Evolutionary conservation across 495 filamentous ascomycete species (phyloP).

Genomic region (Sporormia fimetaria): DNA sequence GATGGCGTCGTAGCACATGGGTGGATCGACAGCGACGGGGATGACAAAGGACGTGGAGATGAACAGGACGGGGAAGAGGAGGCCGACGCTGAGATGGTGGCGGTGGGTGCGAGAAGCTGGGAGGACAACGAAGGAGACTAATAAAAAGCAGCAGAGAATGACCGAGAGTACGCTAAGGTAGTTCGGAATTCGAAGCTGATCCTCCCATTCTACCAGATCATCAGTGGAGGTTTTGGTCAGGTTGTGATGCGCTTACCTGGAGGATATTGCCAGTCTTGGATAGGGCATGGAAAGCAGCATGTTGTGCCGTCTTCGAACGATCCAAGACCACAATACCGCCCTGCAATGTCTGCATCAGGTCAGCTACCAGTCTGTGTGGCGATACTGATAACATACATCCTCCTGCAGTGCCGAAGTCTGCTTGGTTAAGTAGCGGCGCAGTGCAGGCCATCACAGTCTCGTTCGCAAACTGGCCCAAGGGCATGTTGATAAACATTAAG

Average conservation of each 20-base stretch:
- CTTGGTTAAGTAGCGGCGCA: slow-evolving; percentile 23
- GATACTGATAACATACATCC: slow-evolving; percentile 26
- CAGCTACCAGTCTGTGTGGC: slow-evolving; percentile 1
- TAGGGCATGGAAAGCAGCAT: slow-evolving; percentile 33
- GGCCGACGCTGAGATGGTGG: slow-evolving; percentile 31
- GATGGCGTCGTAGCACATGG: slow-evolving; percentile 30
- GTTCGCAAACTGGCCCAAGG: slow-evolving; percentile 14
- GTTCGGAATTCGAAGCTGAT: slow-evolving; percentile 25
- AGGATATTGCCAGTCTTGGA: slow-evolving; percentile 29
- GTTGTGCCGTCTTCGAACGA: slow-evolving; percentile 13
- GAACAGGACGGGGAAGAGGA: slow-evolving; percentile 28
- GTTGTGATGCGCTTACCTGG: slow-evolving; percentile 15
- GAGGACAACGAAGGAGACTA: slow-evolving; percentile 31
- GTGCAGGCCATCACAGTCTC: slow-evolving; percentile 20
- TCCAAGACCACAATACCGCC: slow-evolving; percentile 28
- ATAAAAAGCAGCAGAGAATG: slow-evolving; percentile 30
- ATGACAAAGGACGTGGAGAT: slow-evolving; percentile 31
- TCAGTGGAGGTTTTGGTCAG: slow-evolving; percentile 1
- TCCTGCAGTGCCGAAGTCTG: slow-evolving; percentile 18
- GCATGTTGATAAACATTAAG: slow-evolving; percentile 5
- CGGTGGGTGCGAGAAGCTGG: slow-evolving; percentile 27
- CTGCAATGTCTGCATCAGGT: slow-evolving; percentile 22
- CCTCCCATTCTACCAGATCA: slow-evolving; percentile 15
- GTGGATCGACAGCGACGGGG: slow-evolving; percentile 24
- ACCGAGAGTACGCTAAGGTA: slow-evolving; percentile 31